phyloP scores from a whole-genome alignment of 257 asterid species.

The Salvia hispanica region DNA sequence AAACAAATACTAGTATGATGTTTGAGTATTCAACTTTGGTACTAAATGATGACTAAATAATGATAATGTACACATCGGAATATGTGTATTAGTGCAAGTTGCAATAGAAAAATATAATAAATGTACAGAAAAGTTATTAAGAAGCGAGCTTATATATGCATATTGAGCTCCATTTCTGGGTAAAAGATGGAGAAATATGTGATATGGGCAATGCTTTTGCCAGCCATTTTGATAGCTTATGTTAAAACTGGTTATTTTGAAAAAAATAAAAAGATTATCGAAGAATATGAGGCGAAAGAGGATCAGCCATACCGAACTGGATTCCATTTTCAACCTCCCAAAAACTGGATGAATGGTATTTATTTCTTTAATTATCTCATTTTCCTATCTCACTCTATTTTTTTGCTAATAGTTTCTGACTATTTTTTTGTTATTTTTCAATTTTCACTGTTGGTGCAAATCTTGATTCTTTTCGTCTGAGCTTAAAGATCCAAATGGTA shows the following conservation, averaged over 20 bases:
- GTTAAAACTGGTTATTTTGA: slow-evolving; percentile 24
- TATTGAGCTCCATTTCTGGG: neutral
- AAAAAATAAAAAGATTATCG: neutral
- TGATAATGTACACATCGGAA: slow-evolving; percentile 7
- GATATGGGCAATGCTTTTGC: slow-evolving; percentile 19
- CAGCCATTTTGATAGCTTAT: slow-evolving; percentile 19
- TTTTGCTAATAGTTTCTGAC: neutral
- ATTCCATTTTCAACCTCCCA: slow-evolving; percentile 54
- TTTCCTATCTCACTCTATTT: neutral
- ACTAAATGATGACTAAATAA: neutral
- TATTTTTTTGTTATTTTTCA: neutral
- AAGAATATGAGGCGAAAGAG: slow-evolving; percentile 7
- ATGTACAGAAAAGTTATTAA: neutral
- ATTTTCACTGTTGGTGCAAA: slow-evolving; percentile 17
- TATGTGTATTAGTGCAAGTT: neutral
- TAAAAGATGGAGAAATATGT: slow-evolving; percentile 28
- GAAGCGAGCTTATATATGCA: neutral
- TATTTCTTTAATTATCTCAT: neutral
- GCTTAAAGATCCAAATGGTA: slow-evolving; percentile 75
- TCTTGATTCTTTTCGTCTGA: slow-evolving; percentile 23
- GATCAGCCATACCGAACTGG: slow-evolving; percentile 46
- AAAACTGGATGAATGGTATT: slow-evolving; percentile 61
- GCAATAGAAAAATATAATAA: neutral
- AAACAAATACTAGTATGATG: slow-evolving; percentile 8
- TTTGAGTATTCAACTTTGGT: slow-evolving; percentile 7